Evolutionary conservation across 2,329 filamentous ascomycete genomes (phyloP).

Genomic region (Neoascochyta sp.): DNA sequence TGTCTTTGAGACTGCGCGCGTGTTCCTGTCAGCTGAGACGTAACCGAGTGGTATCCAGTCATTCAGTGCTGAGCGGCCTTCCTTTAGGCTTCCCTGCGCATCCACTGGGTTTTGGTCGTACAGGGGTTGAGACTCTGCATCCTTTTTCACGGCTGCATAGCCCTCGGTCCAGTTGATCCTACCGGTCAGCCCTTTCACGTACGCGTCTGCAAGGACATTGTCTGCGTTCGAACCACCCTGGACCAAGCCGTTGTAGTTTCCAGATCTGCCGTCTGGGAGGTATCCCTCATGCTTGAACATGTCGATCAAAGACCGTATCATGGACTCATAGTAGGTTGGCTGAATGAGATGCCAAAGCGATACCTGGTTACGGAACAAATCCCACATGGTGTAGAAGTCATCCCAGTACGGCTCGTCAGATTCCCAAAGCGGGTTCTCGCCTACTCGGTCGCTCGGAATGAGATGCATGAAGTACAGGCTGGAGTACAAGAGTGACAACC

Average conservation of each 20-base stretch:
- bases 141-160: constrained; percentile 68
- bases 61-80: constrained; percentile 42
- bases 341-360: constrained; percentile 58
- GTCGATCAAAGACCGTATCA: constrained; percentile 68
- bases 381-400: constrained; percentile 73
- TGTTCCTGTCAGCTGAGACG: constrained; percentile 38
- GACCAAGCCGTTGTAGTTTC: constrained; percentile 54
- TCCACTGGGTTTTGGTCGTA: constrained; percentile 37
- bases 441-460: constrained; percentile 40
- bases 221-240: constrained; percentile 38
- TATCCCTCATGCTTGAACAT: constrained; percentile 60
- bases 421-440: constrained; percentile 67
- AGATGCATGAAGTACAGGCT: constrained; percentile 38
- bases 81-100: constrained; percentile 38
- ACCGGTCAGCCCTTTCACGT: constrained; percentile 58
- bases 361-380: constrained; percentile 58
- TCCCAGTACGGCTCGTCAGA: constrained; percentile 64
- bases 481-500: constrained; percentile 33
- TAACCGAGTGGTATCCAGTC: constrained; percentile 46
- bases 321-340: constrained; percentile 58
- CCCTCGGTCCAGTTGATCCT: constrained; percentile 68
- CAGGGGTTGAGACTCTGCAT: constrained; percentile 57
- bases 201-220: constrained; percentile 61
- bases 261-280: constrained; percentile 63
- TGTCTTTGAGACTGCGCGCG: constrained; percentile 40